A percentile compares a stretch with the other conserved stretches of the same genome.
Conservation (phyloP, 1,284 basidiomycete species). For the Lignosus rhinocerotis region DNA sequence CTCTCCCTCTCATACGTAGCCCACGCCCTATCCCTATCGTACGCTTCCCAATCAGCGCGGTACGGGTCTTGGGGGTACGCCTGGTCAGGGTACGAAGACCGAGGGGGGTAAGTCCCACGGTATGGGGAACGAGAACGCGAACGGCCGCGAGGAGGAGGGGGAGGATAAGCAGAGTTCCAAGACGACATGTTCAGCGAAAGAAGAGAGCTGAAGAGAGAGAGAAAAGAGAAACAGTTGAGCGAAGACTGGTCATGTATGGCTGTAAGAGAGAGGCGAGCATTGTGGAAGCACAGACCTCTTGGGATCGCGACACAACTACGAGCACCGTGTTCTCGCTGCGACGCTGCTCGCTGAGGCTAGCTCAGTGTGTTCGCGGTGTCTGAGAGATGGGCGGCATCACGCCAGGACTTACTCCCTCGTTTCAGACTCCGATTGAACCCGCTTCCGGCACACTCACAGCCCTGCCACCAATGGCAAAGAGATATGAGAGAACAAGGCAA, state of each 20-base stretch:
- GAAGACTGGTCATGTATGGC: constrained; percentile 59
- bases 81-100: constrained; percentile 58
- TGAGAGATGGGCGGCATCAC: constrained; percentile 31
- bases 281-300: constrained; percentile 86
- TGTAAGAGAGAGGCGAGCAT: constrained; percentile 72
- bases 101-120: constrained; percentile 51
- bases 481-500: background rate
- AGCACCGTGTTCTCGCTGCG: constrained; percentile 59
- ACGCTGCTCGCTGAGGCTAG: constrained; percentile 40
- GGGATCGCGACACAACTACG: constrained; percentile 55
- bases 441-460: background rate
- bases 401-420: constrained; percentile 14
- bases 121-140: constrained; percentile 79
- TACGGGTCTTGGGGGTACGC: constrained; percentile 55
- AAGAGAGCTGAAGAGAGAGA: constrained; percentile 62
- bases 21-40: constrained; percentile 72
- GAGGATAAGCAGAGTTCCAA: constrained; percentile 64
- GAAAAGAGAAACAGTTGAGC: constrained; percentile 62
- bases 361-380: constrained; percentile 73
- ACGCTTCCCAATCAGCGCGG: constrained; percentile 65
- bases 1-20: constrained; percentile 68
- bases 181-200: constrained; percentile 57
- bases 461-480: background rate
- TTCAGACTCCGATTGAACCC: constrained; percentile 51
- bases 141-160: constrained; percentile 55